Percentiles rank a stretch among this genome's conserved stretches.
Conservation (phyloP, 2,329 filamentous ascomycete species). For the Aspergillus tamarii region DNA sequence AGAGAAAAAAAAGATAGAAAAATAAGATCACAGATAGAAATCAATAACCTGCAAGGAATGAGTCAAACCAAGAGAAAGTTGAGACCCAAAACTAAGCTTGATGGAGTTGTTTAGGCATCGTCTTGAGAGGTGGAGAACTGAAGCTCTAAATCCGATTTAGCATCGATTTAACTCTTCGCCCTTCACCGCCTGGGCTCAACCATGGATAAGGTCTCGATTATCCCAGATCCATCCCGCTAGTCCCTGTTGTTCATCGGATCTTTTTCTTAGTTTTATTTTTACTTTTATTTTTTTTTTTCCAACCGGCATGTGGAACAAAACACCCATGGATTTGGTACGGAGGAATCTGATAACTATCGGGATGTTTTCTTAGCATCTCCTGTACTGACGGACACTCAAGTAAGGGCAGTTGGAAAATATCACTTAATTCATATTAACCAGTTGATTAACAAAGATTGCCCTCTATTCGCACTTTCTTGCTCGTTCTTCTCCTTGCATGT, state of each 20-base stretch:
- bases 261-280: background rate
- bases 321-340: background rate
- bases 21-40: background rate
- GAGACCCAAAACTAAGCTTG: background rate
- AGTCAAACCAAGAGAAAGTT: background rate
- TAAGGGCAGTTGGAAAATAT: background rate
- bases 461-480: background rate
- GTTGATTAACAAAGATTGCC: background rate
- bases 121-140: slow-evolving; percentile 4
- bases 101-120: background rate
- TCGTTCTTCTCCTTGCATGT: background rate
- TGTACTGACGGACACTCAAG: background rate
- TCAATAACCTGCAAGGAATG: slow-evolving; percentile 1
- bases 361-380: background rate
- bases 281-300: background rate
- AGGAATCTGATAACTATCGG: too few relatives aligned
- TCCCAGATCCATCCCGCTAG: slow-evolving; percentile 8
- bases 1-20: background rate
- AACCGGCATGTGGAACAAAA: background rate
- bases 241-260: background rate
- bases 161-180: background rate
- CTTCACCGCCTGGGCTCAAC: slow-evolving; percentile 8
- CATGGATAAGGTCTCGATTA: slow-evolving; percentile 10
- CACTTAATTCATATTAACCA: background rate
- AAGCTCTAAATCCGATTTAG: slow-evolving; percentile 5